These are phyloP conservation scores for Juglanconis juglandina DNA, from an alignment of 2,329 filamentous ascomycete genomes.

Conservation along the genomic window DNA sequence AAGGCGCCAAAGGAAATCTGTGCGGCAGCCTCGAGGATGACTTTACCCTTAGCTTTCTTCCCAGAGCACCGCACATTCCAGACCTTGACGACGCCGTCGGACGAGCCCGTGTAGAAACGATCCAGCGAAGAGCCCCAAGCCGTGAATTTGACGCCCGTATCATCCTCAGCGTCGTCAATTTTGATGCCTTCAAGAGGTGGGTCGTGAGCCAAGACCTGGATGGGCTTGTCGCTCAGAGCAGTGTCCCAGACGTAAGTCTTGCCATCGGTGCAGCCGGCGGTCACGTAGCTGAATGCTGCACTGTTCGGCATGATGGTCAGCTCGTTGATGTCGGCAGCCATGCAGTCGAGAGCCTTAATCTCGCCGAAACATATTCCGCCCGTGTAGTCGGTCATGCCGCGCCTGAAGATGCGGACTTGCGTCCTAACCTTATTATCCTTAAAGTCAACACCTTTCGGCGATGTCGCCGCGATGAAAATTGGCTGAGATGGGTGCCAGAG, in stretches of 20 bases:
- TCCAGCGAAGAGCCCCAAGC: slow-evolving; percentile 57
- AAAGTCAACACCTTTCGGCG: slow-evolving; percentile 44
- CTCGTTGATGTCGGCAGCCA: slow-evolving; percentile 60
- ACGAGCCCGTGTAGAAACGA: slow-evolving; percentile 61
- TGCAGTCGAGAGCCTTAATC: slow-evolving; percentile 56
- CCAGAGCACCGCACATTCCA: slow-evolving; percentile 53
- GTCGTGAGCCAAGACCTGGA: slow-evolving; percentile 55
- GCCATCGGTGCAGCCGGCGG: slow-evolving; percentile 60
- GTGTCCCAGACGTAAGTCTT: slow-evolving; percentile 64
- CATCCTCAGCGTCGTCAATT: slow-evolving; percentile 35
- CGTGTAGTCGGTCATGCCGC: slow-evolving; percentile 20
- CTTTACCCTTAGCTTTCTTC: slow-evolving; percentile 44
- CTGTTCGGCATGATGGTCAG: slow-evolving; percentile 57
- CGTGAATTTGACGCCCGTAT: slow-evolving; percentile 62
- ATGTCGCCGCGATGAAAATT: slow-evolving; percentile 56
- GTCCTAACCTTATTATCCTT: slow-evolving; percentile 44
- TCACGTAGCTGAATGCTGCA: slow-evolving; percentile 47
- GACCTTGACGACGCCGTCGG: slow-evolving; percentile 60
- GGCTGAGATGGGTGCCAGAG: slow-evolving; percentile 56
- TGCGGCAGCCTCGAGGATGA: slow-evolving; percentile 51
- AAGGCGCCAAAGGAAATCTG: slow-evolving; percentile 58
- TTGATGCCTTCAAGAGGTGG: slow-evolving; percentile 12
- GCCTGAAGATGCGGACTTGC: slow-evolving; percentile 55
- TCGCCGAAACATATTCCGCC: slow-evolving; percentile 37
- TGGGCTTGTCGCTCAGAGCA: slow-evolving; percentile 49